Base-by-base conservation (phyloP, 139 green algal species). In the Astrephomene gubernaculifera region DNA sequence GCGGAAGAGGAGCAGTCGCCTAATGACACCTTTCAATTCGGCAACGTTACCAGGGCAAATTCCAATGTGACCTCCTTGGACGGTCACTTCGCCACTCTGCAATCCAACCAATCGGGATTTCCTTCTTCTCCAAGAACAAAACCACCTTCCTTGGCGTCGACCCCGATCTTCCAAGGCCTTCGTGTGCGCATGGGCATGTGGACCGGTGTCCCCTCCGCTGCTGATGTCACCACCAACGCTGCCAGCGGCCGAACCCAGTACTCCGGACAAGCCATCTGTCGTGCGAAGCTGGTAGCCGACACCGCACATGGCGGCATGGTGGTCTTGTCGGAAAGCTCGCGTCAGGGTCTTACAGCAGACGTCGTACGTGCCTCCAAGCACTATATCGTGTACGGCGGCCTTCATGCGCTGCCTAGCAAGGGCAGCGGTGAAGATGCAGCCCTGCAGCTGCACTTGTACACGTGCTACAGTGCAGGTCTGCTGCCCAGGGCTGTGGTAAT, bases 221-320 rank as follows among this genome's bases (percentile, higher is more conserved):
- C 38, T 2, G 76, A 83, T 29, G 60, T 83, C 9, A 45, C 19
- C 10, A 4, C 44, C 1, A 83, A 83, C 61, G 76, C 41, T 29
- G 22, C 60, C n/a, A 63, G 17, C 57, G 14, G 60, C 12, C 57
- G 76, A 10, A 83, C 60, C 5, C 76, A 83, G 29, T 83, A 73
- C 76, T 73, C 60, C 0, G 76, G 76, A 27, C 39, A 72, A 0
- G 45, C 1, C 7, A 54, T 83, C 0, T 1, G 65, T 6, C 3
- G 0, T 2, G 76, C 76, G 17, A 83, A 85, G 64, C 31, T 33
- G 19, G 68, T 89, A 24, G 71, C 79, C 17, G 86, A 89, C 33
- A 49, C 78, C 10, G 86, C 44, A 3, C 67, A 82, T 41, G 86
- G 86, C 82, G 86, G 86, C 38, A 61, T 80, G 61, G 49, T 89